Evolutionary conservation across 2,329 filamentous ascomycete species (phyloP), one percentile per base, ranked within the genome.

Genomic region (Calonectria pseudoturangicola): DNA sequence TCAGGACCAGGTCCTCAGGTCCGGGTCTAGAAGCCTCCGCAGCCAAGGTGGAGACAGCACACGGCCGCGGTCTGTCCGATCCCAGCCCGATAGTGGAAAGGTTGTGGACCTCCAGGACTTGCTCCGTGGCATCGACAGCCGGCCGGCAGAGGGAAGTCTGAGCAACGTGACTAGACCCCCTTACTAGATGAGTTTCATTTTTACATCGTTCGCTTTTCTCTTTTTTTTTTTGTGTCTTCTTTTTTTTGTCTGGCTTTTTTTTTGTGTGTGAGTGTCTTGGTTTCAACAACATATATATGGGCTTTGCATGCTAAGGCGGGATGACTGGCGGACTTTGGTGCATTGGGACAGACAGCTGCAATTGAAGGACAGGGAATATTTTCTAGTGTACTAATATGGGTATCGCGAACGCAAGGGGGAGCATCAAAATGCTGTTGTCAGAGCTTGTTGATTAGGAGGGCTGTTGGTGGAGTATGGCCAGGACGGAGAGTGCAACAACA

Each of bases 111-210:
- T 90, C 70, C 84, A 88, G 72, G 85, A 88, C 62, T 80, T 90
- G 58, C 80, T 90, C 60, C 84, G 84, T 73, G 87, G 87, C 12
- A 89, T 90, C 74, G 88, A 90, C 76, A 87, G 86, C 76, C 83
- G 84, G 21, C 82, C 83, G 2, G 86, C 84, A 27, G 88, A 89
- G 77, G 83, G 84, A 47, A 85, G 82, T 58, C 73, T 89, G 65
- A 86, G 87, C 25, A 87, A 86, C 47, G 80, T 89, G 28, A 86
- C 86, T 51, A 85, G 84, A 78, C 88, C 88, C 65, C 88, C 88
- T 21, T 90, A 90, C 76, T 90, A 82, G 78, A 68, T 33, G 33
- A 39, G 39, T 62, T 62, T 45, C 36, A 36, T 45, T 62, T 60
- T 13, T 18, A 33, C 33, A 8, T 39, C 15, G 39, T 3, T 27